phyloP scores from a whole-genome alignment of 1,284 basidiomycete species.

The Boletus smithii region DNA sequence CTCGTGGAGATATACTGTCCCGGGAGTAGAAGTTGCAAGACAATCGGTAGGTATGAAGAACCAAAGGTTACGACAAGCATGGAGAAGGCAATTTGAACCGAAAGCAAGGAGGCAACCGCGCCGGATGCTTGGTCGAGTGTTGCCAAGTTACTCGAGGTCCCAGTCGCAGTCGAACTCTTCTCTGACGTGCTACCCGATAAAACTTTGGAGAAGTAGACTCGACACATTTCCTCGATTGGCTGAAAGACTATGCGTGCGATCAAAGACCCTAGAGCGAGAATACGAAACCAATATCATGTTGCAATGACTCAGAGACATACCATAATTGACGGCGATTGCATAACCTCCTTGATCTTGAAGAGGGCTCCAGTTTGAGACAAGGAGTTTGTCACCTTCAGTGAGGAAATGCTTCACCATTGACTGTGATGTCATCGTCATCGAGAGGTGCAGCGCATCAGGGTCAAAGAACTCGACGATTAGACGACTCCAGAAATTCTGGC shows the following conservation, averaged over 20 bases:
- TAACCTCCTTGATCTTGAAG: conserved; percentile 90
- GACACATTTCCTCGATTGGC: conserved; percentile 86
- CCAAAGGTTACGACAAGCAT: conserved; percentile 73
- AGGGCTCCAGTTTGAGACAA: conserved; percentile 79
- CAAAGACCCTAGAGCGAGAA: conserved; percentile 66
- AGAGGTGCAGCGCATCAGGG: conserved; percentile 50
- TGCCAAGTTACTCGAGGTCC: not conserved
- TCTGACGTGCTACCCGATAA: conserved; percentile 35
- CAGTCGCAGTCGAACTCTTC: not conserved
- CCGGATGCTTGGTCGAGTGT: conserved; percentile 38
- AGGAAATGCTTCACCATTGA: conserved; percentile 91
- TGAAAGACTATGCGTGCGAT: conserved; percentile 90
- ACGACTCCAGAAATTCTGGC: conserved; percentile 14
- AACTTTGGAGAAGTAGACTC: conserved; percentile 81
- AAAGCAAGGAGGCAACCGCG: conserved; percentile 55
- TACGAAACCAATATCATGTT: conserved; percentile 2
- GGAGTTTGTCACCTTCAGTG: conserved; percentile 93
- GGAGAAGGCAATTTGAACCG: conserved; percentile 66
- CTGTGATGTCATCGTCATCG: conserved; percentile 80
- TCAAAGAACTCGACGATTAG: conserved; percentile 43
- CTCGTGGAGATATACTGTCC: conserved; percentile 68
- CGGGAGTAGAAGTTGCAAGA: conserved; percentile 71
- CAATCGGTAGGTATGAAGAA: conserved; percentile 67
- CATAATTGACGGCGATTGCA: conserved; percentile 92
- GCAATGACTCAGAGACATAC: conserved; percentile 42